Percentiles rank a stretch among this genome's conserved stretches.
Conservation (phyloP, 208 protist species). For the Leishmania martiniquensis region DNA sequence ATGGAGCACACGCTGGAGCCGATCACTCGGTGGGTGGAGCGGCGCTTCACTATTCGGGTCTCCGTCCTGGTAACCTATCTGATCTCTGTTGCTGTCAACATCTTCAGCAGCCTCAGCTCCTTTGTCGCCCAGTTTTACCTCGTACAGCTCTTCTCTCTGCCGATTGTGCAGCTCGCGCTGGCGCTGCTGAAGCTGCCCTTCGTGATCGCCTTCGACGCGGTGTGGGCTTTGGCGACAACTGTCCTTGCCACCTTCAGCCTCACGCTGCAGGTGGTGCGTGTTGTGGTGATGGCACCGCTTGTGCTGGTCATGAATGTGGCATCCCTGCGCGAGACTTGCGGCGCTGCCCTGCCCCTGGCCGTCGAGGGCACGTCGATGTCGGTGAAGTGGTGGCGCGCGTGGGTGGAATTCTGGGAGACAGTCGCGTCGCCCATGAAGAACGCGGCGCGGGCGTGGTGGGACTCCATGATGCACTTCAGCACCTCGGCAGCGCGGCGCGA, state of each 20-base stretch:
- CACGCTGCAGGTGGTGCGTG: slow-evolving; percentile 41
- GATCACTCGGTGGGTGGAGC: slow-evolving; percentile 62
- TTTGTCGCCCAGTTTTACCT: slow-evolving; percentile 72
- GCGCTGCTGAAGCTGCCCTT: slow-evolving; percentile 53
- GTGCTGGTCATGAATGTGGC: slow-evolving; percentile 50
- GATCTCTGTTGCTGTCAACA: slow-evolving; percentile 63
- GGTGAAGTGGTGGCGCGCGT: slow-evolving; percentile 66
- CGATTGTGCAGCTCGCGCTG: slow-evolving; percentile 33
- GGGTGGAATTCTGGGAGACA: slow-evolving; percentile 81
- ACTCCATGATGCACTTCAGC: slow-evolving; percentile 66
- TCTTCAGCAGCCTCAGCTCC: slow-evolving; percentile 48
- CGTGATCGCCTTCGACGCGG: slow-evolving; percentile 46
- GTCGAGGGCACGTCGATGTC: slow-evolving; percentile 51
- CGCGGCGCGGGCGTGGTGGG: slow-evolving; percentile 77
- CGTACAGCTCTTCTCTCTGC: slow-evolving; percentile 45
- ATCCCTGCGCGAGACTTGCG: slow-evolving; percentile 27
- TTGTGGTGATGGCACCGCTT: slow-evolving; percentile 58
- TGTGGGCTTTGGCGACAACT: slow-evolving; percentile 39
- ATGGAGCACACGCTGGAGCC: slow-evolving; percentile 62
- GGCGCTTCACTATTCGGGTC: slow-evolving; percentile 66
- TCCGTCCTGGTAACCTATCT: slow-evolving; percentile 82
- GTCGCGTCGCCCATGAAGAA: slow-evolving; percentile 83
- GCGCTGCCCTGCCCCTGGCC: slow-evolving; percentile 37
- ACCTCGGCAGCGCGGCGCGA: slow-evolving; percentile 52
- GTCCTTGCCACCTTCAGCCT: slow-evolving; percentile 43